Conservation (phyloP, 495 filamentous ascomycete genomes). For the Cairneyella variabilis region DNA sequence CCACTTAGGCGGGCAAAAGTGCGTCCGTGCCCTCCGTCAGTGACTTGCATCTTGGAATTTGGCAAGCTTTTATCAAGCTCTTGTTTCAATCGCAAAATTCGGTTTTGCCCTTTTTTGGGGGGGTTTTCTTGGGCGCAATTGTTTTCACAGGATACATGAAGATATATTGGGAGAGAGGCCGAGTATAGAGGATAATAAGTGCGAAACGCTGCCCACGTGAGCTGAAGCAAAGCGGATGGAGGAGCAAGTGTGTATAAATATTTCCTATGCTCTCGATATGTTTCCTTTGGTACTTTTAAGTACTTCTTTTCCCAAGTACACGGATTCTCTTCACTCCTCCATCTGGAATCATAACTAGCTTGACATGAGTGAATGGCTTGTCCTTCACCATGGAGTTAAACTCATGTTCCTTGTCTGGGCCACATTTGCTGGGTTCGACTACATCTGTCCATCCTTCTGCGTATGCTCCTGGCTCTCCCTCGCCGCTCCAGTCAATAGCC, state of each 20-base stretch:
- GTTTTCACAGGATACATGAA: no score
- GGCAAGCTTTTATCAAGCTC: no score
- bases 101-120: no score
- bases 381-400: conserved; percentile 53
- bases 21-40: conserved; percentile 5
- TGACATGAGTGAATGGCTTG: conserved; percentile 70
- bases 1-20: not conserved
- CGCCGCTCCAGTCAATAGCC: conserved; percentile 51
- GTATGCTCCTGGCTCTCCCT: conserved; percentile 52
- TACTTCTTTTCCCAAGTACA: conserved; percentile 63
- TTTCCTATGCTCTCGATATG: no score
- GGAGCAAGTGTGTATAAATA: no score
- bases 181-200: no score
- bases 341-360: conserved; percentile 88
- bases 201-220: not conserved
- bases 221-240: not conserved
- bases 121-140: no score
- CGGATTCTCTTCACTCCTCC: conserved; percentile 86
- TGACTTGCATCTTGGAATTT: no score
- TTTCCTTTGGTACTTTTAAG: conserved; percentile 6
- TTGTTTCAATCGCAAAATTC: no score
- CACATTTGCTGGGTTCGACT: conserved; percentile 61
- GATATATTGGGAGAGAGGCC: no score
- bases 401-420: conserved; percentile 79
- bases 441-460: conserved; percentile 68